Evolutionary conservation across 768 basidiomycete species (phyloP).

Genomic region (Termitomyces bulborhizus): DNA sequence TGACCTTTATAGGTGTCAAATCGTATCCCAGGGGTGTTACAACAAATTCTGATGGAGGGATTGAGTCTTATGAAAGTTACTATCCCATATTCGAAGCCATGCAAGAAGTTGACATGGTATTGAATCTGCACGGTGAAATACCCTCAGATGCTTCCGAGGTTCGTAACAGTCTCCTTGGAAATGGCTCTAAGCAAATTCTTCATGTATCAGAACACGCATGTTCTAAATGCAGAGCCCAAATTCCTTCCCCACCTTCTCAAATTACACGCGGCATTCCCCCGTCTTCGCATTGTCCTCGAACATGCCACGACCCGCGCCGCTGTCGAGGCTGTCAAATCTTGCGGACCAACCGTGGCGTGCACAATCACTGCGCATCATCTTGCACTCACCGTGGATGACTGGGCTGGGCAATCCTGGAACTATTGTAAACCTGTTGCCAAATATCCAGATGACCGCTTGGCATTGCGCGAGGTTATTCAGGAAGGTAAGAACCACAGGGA

Average conservation of each 20-base stretch:
- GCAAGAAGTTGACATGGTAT: constrained; percentile 89
- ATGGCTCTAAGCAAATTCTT: not conserved
- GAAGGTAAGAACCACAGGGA: constrained; percentile 44
- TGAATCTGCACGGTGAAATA: constrained; percentile 96
- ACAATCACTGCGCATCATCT: constrained; percentile 98
- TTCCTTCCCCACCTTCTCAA: constrained; percentile 86
- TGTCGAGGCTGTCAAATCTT: constrained; percentile 75
- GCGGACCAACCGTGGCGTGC: constrained; percentile 83
- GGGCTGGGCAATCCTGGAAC: constrained; percentile 92
- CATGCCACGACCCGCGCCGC: constrained; percentile 94
- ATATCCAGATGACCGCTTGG: constrained; percentile 84
- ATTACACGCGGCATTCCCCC: constrained; percentile 80
- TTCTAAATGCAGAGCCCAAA: constrained; percentile 86
- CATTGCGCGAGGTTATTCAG: constrained; percentile 68
- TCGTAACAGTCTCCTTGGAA: constrained; percentile 22
- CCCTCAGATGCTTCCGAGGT: constrained; percentile 72
- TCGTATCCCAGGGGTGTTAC: constrained; percentile 97
- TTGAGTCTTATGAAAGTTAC: constrained; percentile 91
- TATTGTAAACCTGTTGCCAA: constrained; percentile 99
- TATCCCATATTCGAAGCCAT: constrained; percentile 92
- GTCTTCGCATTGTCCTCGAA: constrained; percentile 91
- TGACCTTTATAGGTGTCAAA: constrained; percentile 62
- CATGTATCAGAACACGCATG: constrained; percentile 66
- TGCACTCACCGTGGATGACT: constrained; percentile 89
- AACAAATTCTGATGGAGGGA: constrained; percentile 93